Percentiles rank a stretch among this genome's conserved stretches.
Conservation (phyloP, 768 basidiomycete species). For the Tylopilus vinaceipallidus region DNA sequence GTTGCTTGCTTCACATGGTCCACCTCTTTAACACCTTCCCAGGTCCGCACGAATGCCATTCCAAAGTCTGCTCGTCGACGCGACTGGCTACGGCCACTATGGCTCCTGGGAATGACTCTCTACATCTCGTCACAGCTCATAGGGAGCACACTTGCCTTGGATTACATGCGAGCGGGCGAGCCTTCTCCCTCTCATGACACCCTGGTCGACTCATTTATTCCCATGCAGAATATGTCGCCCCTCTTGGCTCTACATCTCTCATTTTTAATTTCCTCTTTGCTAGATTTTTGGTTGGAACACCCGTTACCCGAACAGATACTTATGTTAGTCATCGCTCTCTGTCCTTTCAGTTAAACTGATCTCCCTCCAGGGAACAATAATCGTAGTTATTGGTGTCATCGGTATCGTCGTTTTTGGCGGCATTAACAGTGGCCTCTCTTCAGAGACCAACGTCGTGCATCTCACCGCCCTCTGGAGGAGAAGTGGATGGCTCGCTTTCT, state of each 20-base stretch:
- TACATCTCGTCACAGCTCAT: slow-evolving; percentile 91
- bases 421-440: slow-evolving; percentile 75
- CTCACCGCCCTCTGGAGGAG: slow-evolving; percentile 85
- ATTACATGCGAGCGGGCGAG: slow-evolving; percentile 83
- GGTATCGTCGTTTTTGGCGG: slow-evolving; percentile 88
- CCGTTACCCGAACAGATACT: slow-evolving; percentile 81
- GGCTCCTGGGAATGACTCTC: slow-evolving; percentile 90
- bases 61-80: slow-evolving; percentile 72
- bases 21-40: neutral
- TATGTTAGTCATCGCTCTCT: slow-evolving; percentile 49
- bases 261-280: slow-evolving; percentile 98
- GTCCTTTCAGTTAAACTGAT: slow-evolving; percentile 1
- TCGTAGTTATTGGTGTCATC: slow-evolving; percentile 80
- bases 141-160: slow-evolving; percentile 82
- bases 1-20: slow-evolving; percentile 23
- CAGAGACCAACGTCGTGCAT: slow-evolving; percentile 69
- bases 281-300: slow-evolving; percentile 80
- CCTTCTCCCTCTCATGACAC: neutral
- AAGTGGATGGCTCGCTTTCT: slow-evolving; percentile 87
- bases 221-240: slow-evolving; percentile 85
- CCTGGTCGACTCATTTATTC: slow-evolving; percentile 12
- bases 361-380: slow-evolving; percentile 63
- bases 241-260: slow-evolving; percentile 88
- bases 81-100: slow-evolving; percentile 83
- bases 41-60: slow-evolving; percentile 72